These are phyloP conservation scores for Backusella morwellensis DNA, from an alignment of 192 early-diverging fungal genomes.

Conservation along the genomic window DNA sequence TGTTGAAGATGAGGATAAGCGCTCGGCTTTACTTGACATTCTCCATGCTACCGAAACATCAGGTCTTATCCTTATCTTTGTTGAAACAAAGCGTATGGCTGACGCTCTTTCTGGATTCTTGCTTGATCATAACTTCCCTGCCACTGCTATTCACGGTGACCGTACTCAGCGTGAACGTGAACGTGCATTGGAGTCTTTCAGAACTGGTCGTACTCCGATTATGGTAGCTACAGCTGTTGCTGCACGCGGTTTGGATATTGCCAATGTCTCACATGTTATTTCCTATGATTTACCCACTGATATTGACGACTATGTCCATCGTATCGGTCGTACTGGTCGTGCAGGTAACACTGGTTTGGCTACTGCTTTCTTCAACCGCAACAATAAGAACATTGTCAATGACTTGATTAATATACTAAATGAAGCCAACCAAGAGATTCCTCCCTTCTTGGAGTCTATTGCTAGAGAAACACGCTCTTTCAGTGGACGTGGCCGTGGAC, in stretches of 20 bases:
- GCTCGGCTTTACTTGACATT: constrained; percentile 87
- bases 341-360: constrained; percentile 93
- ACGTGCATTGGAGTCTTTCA: constrained; percentile 62
- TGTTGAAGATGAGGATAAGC: constrained; percentile 94
- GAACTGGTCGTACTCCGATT: constrained; percentile 54
- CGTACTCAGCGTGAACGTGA: constrained; percentile 69
- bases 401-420: constrained; percentile 84
- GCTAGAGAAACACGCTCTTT: constrained; percentile 52
- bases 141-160: constrained; percentile 77
- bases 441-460: constrained; percentile 75
- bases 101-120: constrained; percentile 90
- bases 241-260: constrained; percentile 89
- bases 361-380: constrained; percentile 94
- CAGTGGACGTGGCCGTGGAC: constrained; percentile 24
- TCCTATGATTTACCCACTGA: constrained; percentile 81
- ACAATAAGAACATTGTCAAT: constrained; percentile 79
- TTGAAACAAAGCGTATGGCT: constrained; percentile 95
- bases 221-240: constrained; percentile 88
- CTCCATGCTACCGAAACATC: constrained; percentile 54
- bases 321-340: constrained; percentile 91
- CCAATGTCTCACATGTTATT: constrained; percentile 84
- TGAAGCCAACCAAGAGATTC: constrained; percentile 96
- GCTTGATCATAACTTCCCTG: constrained; percentile 69
- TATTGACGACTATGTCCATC: constrained; percentile 87
- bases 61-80: constrained; percentile 91